Conservation (phyloP, 768 basidiomycete species). For the Lentinula lateritia region DNA sequence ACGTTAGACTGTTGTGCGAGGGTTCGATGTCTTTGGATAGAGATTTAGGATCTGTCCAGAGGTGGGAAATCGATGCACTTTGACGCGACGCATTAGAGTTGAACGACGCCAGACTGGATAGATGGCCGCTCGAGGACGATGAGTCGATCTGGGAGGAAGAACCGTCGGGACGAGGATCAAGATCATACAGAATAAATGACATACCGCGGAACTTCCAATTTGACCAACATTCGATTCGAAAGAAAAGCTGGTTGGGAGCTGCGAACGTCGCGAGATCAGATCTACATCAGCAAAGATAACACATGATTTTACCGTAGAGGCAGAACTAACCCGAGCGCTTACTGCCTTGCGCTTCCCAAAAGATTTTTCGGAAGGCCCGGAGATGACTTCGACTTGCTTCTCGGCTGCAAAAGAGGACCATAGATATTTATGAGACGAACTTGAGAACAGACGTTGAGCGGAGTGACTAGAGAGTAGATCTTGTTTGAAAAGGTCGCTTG, state of each 20-base stretch:
- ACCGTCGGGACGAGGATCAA: neutral
- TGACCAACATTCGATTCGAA: neutral
- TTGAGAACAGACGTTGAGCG: conserved; percentile 10
- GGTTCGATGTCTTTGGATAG: neutral
- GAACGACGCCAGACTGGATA: neutral
- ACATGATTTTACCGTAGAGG: neutral
- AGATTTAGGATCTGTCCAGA: neutral
- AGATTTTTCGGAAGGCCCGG: neutral
- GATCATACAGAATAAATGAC: neutral
- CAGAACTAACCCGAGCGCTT: neutral
- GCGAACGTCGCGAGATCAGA: neutral
- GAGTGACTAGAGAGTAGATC: conserved; percentile 13
- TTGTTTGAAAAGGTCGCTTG: conserved; percentile 12
- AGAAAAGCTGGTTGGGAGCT: neutral
- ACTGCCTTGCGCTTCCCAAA: neutral
- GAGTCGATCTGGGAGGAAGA: neutral
- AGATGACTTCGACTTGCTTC: neutral
- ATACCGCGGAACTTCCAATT: neutral
- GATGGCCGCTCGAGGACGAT: neutral
- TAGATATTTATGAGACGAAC: neutral
- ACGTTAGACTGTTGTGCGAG: neutral
- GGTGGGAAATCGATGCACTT: neutral
- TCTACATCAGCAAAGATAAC: neutral
- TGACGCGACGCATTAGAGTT: neutral
- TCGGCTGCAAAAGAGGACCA: neutral